Evolutionary conservation across 2,329 filamentous ascomycete species (phyloP), one percentile per base, ranked within the genome.

Genomic region (Calonectria naviculata): DNA sequence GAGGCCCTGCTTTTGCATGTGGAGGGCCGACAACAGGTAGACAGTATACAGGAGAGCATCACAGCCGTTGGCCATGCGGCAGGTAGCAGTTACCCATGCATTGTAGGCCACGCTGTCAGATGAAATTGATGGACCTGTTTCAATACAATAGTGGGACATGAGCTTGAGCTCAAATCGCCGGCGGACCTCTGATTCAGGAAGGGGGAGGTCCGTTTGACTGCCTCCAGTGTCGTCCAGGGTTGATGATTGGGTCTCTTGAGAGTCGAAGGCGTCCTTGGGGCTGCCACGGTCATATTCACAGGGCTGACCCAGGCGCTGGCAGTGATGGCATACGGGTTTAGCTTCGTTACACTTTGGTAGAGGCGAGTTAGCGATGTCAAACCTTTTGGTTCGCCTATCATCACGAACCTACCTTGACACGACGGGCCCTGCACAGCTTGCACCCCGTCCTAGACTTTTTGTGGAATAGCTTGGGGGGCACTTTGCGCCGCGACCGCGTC

Each of bases 361-460:
- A 26, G 60, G 7, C n/a, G 9, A 5, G 24, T 65, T 38, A 47
- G 41, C 5, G n/a, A n/a, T n/a, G n/a, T n/a, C n/a, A n/a, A n/a
- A n/a, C n/a, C n/a, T n/a, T n/a, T n/a, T n/a, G n/a, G n/a, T n/a
- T n/a, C n/a, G n/a, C n/a, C n/a, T n/a, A n/a, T n/a, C n/a, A n/a
- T n/a, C n/a, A n/a, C n/a, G 5, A 15, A 19, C 63, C 17, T 36
- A 44, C 75, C 76, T 78, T 78, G 24, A 78, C 76, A 7, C 75
- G 71, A 26, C 76, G 76, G 17, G 62, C 58, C 26, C 76, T 71
- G 21, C 76, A 78, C 36, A 71, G 63, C 52, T 76, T 73, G 58
- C 76, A 78, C 1, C 76, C 75, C 1, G 74, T 78, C 24, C 74
- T 67, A 13, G 73, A 72, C 66, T 78, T 77, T 64, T 73, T 78